phyloP scores from a whole-genome alignment of 495 filamentous ascomycete genomes.

The Aspergillus avenaceus region DNA sequence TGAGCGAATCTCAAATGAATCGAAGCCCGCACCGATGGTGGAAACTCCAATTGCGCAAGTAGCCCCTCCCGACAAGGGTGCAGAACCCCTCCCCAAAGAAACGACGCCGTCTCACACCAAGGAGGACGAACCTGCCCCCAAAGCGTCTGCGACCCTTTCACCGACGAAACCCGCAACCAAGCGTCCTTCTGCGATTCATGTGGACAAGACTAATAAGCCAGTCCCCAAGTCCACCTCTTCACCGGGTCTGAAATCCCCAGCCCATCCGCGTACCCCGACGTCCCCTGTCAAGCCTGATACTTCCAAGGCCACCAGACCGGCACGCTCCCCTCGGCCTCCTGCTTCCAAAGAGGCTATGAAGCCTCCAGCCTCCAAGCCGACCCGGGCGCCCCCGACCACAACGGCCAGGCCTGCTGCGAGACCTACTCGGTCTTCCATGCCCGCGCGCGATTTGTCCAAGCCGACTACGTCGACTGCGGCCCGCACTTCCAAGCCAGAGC shows the following conservation, averaged over 20 bases:
- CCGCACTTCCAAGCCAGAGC: conserved; percentile 48
- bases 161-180: conserved; percentile 34
- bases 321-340: conserved; percentile 13
- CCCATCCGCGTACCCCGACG: conserved; percentile 18
- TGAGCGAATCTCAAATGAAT: conserved; percentile 3
- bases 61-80: not conserved
- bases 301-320: conserved; percentile 14
- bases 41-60: not conserved
- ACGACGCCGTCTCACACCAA: conserved; percentile 4
- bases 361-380: conserved; percentile 27
- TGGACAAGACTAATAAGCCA: conserved; percentile 32
- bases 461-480: conserved; percentile 16
- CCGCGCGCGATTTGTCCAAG: conserved; percentile 27
- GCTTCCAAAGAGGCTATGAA: conserved; percentile 28
- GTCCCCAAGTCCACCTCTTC: conserved; percentile 19
- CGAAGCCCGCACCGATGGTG: not conserved
- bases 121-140: conserved; percentile 15
- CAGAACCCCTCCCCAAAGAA: conserved; percentile 3
- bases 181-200: conserved; percentile 36
- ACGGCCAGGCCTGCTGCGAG: conserved; percentile 24
- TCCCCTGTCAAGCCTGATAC: conserved; percentile 16
- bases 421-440: conserved; percentile 27
- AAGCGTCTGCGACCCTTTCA: conserved; percentile 17
- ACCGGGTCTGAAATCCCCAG: conserved; percentile 9
- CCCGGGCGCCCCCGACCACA: conserved; percentile 29